Evolutionary conservation across 2,329 filamentous ascomycete genomes (phyloP), one percentile per base, ranked within the genome.

Genomic region (Ilyonectria sp.): DNA sequence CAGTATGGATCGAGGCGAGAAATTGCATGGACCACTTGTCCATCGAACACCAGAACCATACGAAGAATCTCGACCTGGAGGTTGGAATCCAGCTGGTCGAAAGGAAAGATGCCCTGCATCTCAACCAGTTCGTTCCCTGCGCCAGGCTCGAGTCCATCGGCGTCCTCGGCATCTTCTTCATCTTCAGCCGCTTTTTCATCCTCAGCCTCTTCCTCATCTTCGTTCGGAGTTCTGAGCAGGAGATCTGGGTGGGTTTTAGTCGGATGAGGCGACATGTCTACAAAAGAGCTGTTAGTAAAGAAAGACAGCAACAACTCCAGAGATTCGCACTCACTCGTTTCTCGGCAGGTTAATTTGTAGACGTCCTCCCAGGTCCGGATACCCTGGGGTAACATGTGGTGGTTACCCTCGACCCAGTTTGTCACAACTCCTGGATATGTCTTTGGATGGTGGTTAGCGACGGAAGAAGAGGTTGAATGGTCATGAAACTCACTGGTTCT

Each of bases 1-100:
- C 74, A 63, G 6, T 68, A 73, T 0, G 76, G 78, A 35, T 87
- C 85, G 0, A 87, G 75, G 0, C 86, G 78, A 1, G 84, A 86
- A 2, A 87, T 74, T 23, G 79, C 82, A 60, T 87, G 85, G 4
- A 87, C 68, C 0, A 81, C 53, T 1, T 77, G 31, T 0, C 71
- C 75, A 0, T 74, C 37, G 52, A 81, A 83, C n/a, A 81, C 75
- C 1, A 86, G 75, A 2, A 76, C n/a, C 0, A 75, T n/a, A 6
- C 67, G 70, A 13, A 86, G 78, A 10, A 87, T 83, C 2, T 67
- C 67, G 3, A 75, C 69, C 56, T 82, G 79, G 1, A 83, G 23
- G 0, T 71, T 6, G 0, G 40, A 9, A 0, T 80, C 77, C 7
- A 86, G 75, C 0, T n/a, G n/a, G 5, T 79, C 67, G 11, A 83